A percentile compares a stretch with the other conserved stretches of the same genome.
These are phyloP conservation scores for Suillus subaureus DNA, from an alignment of 768 basidiomycete species.

Conservation along the genomic window DNA sequence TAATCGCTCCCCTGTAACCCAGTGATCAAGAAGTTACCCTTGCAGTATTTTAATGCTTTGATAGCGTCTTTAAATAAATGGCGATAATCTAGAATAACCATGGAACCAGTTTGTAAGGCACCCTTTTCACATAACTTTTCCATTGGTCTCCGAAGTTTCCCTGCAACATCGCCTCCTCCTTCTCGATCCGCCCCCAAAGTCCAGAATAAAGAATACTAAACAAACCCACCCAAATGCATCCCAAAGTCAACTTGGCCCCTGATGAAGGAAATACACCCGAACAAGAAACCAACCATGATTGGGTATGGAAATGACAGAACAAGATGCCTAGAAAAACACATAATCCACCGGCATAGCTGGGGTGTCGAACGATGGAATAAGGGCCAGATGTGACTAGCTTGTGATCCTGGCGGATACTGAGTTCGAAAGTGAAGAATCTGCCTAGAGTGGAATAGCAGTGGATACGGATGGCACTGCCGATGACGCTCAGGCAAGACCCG, in stretches of 20 bases:
- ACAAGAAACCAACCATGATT: conserved; percentile 13
- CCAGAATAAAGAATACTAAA: neutral
- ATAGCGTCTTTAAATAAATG: neutral
- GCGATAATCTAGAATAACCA: conserved; percentile 5
- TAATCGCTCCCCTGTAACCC: neutral
- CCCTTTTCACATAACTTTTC: conserved; percentile 8
- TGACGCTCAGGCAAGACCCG: conserved; percentile 23
- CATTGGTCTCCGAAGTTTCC: conserved; percentile 16
- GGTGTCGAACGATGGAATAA: conserved; percentile 44
- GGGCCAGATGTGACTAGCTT: conserved; percentile 41
- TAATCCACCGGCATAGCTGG: conserved; percentile 18
- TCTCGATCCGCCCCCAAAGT: conserved; percentile 16
- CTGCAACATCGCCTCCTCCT: conserved; percentile 15
- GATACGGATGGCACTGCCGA: conserved; percentile 32
- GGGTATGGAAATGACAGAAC: conserved; percentile 6
- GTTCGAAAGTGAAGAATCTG: conserved; percentile 42
- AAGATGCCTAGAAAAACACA: conserved; percentile 11
- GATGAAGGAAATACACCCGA: conserved; percentile 9
- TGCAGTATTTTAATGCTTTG: neutral
- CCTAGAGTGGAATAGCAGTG: conserved; percentile 39
- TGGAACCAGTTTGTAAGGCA: conserved; percentile 16
- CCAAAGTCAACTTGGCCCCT: neutral
- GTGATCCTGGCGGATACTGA: conserved; percentile 39
- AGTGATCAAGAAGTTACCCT: neutral
- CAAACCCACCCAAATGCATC: neutral